phyloP scores from a whole-genome alignment of 345 rosid genomes.

The Pistacia vera region DNA sequence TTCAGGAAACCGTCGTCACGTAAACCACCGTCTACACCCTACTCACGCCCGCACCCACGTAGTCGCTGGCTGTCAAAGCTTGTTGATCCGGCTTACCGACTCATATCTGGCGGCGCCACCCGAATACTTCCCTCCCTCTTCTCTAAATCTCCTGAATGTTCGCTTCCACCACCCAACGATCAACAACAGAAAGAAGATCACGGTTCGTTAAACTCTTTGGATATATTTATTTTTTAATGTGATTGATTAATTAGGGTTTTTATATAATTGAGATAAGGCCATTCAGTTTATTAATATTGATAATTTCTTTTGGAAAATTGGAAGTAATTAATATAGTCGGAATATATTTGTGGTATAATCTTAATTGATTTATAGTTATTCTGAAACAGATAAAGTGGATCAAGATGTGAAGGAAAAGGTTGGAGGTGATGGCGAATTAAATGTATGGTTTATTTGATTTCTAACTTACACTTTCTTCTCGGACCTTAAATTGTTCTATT shows the following conservation, averaged over 20 bases:
- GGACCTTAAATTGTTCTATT: neutral
- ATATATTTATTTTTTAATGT: neutral
- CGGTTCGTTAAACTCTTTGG: slow-evolving; percentile 32
- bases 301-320: neutral
- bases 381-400: slow-evolving; percentile 28
- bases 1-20: slow-evolving; percentile 43
- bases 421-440: slow-evolving; percentile 22
- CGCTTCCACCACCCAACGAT: slow-evolving; percentile 39
- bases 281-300: neutral
- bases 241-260: slow-evolving; percentile 35
- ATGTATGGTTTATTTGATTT: slow-evolving; percentile 36
- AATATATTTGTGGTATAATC: neutral
- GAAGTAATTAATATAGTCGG: neutral
- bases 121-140: slow-evolving; percentile 68
- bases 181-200: slow-evolving; percentile 28
- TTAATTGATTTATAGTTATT: slow-evolving; percentile 9
- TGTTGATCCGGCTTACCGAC: slow-evolving; percentile 79
- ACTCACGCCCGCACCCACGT: slow-evolving; percentile 58
- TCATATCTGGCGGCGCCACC: slow-evolving; percentile 69
- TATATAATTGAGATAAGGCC: too few species aligned
- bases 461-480: neutral
- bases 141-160: slow-evolving; percentile 36
- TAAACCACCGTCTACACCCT: slow-evolving; percentile 53
- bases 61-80: slow-evolving; percentile 71
- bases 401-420: slow-evolving; percentile 32